Base-by-base conservation (phyloP, 345 rosid genomes). In the Salix brachista region DNA sequence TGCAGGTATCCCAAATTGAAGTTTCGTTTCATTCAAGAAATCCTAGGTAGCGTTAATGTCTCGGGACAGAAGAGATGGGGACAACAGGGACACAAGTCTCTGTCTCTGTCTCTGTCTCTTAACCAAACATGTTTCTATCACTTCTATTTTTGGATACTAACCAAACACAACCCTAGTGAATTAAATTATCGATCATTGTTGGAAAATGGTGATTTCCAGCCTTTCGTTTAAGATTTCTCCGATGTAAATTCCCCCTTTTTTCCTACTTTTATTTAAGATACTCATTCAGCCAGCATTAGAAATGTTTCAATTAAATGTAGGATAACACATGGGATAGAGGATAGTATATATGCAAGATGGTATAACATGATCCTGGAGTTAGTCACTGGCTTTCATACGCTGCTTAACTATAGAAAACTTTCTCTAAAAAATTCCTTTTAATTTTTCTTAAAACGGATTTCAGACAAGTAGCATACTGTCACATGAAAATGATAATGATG, bases 1-100 rank as follows among this genome's bases (percentile, higher is more conserved):
- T 90, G 86, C 90, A 88, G 94, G 97, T 91, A 85, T 64, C 32
- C 64, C 70, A 79, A 60, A 65, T 28, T 77, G 71, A 72, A 64
- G 44, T 64, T 69, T n/a, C 14, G 39, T 41, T 79, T 80, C 60
- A 70, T 68, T 19, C 72, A 36, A 34, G 17, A 52, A 64, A 21
- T 21, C 12, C 5, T 37, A 3, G 28, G 25, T 28, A 41, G 3
- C 44, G 44, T 41, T 41, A 0, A 10, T 41, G 11, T 10, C 44
- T 9, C 3, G 44, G 44, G 44, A 10, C 3, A 41, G 11, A 41
- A 41, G 7, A 41, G 44, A 41, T 41, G 44, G 44, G 10, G 44
- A 41, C 44, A 10, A 41, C 8, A 10, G 13, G 13, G 44, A 2
- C 32, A 41, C 44, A 10, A 2, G 13, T 41, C 13, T 41, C 44